These are phyloP conservation scores for Keithomyces neogunnii DNA, from an alignment of 2,329 filamentous ascomycete species.

Conservation along the genomic window DNA sequence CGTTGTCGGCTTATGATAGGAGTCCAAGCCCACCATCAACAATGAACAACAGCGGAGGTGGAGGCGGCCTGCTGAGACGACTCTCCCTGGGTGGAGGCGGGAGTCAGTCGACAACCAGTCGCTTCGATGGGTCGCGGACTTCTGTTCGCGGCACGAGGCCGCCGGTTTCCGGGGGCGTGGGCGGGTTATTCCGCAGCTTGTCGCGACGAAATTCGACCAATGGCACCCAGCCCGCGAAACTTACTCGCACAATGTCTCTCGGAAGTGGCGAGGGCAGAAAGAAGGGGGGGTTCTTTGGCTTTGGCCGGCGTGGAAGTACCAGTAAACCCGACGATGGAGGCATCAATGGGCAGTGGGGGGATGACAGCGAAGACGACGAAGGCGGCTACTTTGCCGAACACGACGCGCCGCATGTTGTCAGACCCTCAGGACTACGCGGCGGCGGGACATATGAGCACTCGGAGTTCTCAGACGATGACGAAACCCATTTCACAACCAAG, in stretches of 20 bases:
- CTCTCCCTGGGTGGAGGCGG: slow-evolving; percentile 21
- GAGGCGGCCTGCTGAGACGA: slow-evolving; percentile 34
- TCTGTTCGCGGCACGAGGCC: slow-evolving; percentile 36
- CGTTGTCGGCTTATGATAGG: slow-evolving; percentile 36
- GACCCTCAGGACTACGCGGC: slow-evolving; percentile 26
- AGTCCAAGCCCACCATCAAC: slow-evolving; percentile 28
- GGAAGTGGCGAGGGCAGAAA: slow-evolving; percentile 43
- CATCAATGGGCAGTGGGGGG: slow-evolving; percentile 46
- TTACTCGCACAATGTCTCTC: slow-evolving; percentile 54
- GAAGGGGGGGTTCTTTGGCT: slow-evolving; percentile 29
- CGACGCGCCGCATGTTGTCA: slow-evolving; percentile 14
- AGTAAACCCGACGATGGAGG: slow-evolving; percentile 38
- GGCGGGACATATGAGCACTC: slow-evolving; percentile 29
- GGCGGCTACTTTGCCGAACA: slow-evolving; percentile 18
- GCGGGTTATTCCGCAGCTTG: slow-evolving; percentile 38
- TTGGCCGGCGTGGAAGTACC: slow-evolving; percentile 32
- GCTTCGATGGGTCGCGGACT: slow-evolving; percentile 28
- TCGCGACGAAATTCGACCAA: slow-evolving; percentile 26
- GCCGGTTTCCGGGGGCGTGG: slow-evolving; percentile 35
- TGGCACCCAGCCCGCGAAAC: slow-evolving; percentile 27
- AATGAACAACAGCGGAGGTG: slow-evolving; percentile 4
- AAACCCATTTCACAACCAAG: slow-evolving; percentile 44
- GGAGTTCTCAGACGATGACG: slow-evolving; percentile 48
- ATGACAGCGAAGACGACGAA: slow-evolving; percentile 36
- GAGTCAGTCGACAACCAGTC: slow-evolving; percentile 23